These are phyloP conservation scores for Hypoxylon cercidicola DNA, from an alignment of 495 filamentous ascomycete species.

Conservation along the genomic window DNA sequence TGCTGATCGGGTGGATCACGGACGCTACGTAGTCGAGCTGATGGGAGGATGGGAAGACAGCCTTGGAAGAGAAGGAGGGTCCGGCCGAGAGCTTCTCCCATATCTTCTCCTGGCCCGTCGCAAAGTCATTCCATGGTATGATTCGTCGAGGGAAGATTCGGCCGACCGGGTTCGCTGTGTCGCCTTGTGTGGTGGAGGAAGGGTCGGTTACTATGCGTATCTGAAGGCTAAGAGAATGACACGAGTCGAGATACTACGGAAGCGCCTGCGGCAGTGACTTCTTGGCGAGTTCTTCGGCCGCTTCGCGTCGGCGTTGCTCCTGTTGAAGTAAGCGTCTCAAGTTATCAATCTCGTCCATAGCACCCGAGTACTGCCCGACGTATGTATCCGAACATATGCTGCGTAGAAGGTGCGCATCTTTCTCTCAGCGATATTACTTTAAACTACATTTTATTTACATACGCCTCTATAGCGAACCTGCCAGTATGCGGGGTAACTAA, in stretches of 20 bases:
- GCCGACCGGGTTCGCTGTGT: conserved; percentile 45
- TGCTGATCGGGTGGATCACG: conserved; percentile 41
- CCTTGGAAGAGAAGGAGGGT: conserved; percentile 36
- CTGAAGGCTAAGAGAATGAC: conserved; percentile 45
- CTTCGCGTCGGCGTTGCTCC: conserved; percentile 45
- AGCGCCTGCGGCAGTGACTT: conserved; percentile 39
- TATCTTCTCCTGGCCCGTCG: conserved; percentile 37
- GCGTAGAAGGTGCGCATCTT: not conserved
- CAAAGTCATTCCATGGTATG: conserved; percentile 46
- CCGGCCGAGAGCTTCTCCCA: conserved; percentile 40
- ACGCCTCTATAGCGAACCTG: not conserved
- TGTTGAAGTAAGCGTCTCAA: conserved; percentile 38
- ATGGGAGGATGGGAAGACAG: conserved; percentile 44
- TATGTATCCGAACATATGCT: conserved; percentile 8
- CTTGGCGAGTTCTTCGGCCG: conserved; percentile 33
- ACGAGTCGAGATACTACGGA: conserved; percentile 46
- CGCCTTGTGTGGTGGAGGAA: conserved; percentile 46
- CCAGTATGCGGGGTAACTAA: conserved; percentile 1
- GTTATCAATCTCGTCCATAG: conserved; percentile 12
- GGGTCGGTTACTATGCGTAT: conserved; percentile 47
- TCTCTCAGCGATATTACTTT: not conserved
- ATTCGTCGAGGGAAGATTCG: conserved; percentile 49
- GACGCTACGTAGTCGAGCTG: conserved; percentile 45
- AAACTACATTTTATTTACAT: not conserved
- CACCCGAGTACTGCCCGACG: not conserved